phyloP scores from a whole-genome alignment of 148 eudicot genomes.

The Rhododendron kiyosumense region DNA sequence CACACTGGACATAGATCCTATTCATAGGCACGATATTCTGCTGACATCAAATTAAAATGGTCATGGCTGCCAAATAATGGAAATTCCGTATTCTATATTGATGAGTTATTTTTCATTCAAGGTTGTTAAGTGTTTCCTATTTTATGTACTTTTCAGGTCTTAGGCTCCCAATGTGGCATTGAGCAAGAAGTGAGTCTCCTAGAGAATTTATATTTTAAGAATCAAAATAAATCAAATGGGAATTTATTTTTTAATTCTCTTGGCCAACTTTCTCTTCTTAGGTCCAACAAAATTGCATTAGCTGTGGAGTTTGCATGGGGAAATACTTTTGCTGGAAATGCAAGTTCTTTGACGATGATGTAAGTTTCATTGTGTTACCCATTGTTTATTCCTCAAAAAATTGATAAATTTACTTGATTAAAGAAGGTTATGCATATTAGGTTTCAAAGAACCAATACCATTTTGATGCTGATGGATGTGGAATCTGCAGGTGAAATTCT shows the following conservation, averaged over 20 bases:
- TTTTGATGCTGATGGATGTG: too few species aligned
- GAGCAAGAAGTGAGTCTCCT: slow-evolving; percentile 76
- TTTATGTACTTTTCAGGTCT: slow-evolving; percentile 39
- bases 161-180: slow-evolving; percentile 64
- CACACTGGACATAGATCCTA: slow-evolving; percentile 44
- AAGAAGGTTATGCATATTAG: too few species aligned
- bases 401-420: too few species aligned
- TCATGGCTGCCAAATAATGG: too few species aligned
- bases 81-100: too few species aligned
- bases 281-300: slow-evolving; percentile 62
- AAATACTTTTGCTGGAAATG: slow-evolving; percentile 53
- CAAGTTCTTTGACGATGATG: slow-evolving; percentile 54
- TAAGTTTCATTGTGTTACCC: background rate
- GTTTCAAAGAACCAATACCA: too few species aligned
- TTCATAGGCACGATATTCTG: slow-evolving; percentile 58
- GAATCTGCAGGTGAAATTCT: too few species aligned
- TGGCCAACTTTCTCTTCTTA: slow-evolving; percentile 10
- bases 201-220: background rate
- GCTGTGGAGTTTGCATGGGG: slow-evolving; percentile 66
- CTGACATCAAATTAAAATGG: slow-evolving; percentile 40
- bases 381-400: too few species aligned
- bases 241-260: too few species aligned
- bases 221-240: too few species aligned
- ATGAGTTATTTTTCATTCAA: background rate
- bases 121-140: background rate